Evolutionary conservation across 2,329 filamentous ascomycete species (phyloP).

Genomic region (Aureobasidium sp.): DNA sequence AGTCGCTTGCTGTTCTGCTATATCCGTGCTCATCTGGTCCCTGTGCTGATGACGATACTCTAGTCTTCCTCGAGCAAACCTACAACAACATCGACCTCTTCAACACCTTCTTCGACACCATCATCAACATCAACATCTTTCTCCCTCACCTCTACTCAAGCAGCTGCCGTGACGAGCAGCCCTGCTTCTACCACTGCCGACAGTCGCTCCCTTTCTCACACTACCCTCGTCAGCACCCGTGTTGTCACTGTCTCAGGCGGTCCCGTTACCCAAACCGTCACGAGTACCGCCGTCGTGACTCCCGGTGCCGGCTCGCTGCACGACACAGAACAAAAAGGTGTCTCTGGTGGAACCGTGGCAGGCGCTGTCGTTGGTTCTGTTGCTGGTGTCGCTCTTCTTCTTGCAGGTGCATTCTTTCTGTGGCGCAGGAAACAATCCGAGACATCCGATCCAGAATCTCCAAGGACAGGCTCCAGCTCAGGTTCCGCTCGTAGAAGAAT

Average conservation of each 20-base stretch:
- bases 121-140: slow-evolving; percentile 15
- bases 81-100: slow-evolving; percentile 14
- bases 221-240: slow-evolving; percentile 28
- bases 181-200: slow-evolving; percentile 1
- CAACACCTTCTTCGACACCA: slow-evolving; percentile 12
- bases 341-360: slow-evolving; percentile 37
- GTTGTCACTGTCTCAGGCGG: slow-evolving; percentile 36
- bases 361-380: slow-evolving; percentile 38
- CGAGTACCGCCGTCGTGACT: slow-evolving; percentile 27
- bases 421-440: slow-evolving; percentile 29
- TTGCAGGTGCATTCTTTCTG: slow-evolving; percentile 31
- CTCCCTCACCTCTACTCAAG: slow-evolving; percentile 13
- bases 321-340: slow-evolving; percentile 15
- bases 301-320: slow-evolving; percentile 18
- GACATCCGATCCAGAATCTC: slow-evolving; percentile 11
- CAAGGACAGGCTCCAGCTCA: background rate
- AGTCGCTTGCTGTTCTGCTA: background rate
- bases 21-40: background rate
- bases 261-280: slow-evolving; percentile 37
- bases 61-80: slow-evolving; percentile 3
- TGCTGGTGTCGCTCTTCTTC: slow-evolving; percentile 28
- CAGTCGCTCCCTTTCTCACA: slow-evolving; percentile 17
- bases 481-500: slow-evolving; percentile 12
- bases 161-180: slow-evolving; percentile 10
- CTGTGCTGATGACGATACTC: background rate